Percentiles rank a stretch among this genome's conserved stretches.
Evolutionary conservation across 2,329 filamentous ascomycete species (phyloP).

Genomic region (Shiraia sp.): DNA sequence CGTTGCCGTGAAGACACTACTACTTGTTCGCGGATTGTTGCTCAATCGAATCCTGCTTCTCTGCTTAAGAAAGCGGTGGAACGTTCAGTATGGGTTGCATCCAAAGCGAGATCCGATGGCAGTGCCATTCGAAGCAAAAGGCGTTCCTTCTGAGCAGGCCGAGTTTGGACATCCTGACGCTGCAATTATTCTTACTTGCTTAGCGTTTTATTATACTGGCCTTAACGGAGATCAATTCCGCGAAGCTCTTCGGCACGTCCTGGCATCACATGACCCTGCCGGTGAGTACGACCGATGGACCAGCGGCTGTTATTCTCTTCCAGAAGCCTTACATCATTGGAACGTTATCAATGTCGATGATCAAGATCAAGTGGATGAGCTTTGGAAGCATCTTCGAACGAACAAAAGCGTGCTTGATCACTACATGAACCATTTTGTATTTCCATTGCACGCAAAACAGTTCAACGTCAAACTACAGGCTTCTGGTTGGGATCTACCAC

Average conservation of each 20-base stretch:
- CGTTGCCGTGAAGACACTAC: slow-evolving; percentile 37
- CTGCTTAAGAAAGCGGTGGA: slow-evolving; percentile 63
- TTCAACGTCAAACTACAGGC: slow-evolving; percentile 65
- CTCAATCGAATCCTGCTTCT: slow-evolving; percentile 59
- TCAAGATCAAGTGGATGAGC: slow-evolving; percentile 46
- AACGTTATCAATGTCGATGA: slow-evolving; percentile 52
- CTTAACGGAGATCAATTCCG: slow-evolving; percentile 54
- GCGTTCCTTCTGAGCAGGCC: slow-evolving; percentile 61
- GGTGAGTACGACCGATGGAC: slow-evolving; percentile 59
- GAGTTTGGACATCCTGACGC: slow-evolving; percentile 73
- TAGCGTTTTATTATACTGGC: slow-evolving; percentile 69
- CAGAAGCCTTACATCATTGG: slow-evolving; percentile 49
- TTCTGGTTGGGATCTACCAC: slow-evolving; percentile 66
- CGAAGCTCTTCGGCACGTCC: slow-evolving; percentile 55
- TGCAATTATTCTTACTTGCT: slow-evolving; percentile 65
- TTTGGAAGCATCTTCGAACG: slow-evolving; percentile 51
- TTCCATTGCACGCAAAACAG: slow-evolving; percentile 62
- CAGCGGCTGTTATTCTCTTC: slow-evolving; percentile 46
- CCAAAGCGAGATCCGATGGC: slow-evolving; percentile 55
- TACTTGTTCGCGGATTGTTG: slow-evolving; percentile 60
- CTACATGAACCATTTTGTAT: slow-evolving; percentile 61
- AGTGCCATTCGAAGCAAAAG: slow-evolving; percentile 70
- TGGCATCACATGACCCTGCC: slow-evolving; percentile 54
- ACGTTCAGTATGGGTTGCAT: slow-evolving; percentile 60
- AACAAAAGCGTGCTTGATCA: slow-evolving; percentile 63